These are phyloP conservation scores for Talaromyces sp. DNA, from an alignment of 2,329 filamentous ascomycete genomes.

Conservation along the genomic window DNA sequence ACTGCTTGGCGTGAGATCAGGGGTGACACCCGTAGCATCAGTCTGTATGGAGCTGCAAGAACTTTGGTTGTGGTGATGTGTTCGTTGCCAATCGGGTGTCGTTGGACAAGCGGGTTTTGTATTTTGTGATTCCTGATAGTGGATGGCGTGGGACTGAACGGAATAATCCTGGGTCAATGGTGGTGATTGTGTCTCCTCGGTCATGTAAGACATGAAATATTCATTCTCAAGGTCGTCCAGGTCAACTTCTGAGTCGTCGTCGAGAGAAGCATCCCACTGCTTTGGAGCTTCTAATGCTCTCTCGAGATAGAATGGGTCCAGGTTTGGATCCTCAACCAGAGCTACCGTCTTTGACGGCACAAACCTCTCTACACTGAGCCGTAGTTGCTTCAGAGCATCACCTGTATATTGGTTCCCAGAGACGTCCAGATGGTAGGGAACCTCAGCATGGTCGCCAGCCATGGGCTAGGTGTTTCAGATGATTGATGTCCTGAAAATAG, in stretches of 20 bases:
- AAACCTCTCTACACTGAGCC: slow-evolving; percentile 15
- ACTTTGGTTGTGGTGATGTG: slow-evolving; percentile 31
- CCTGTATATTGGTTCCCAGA: slow-evolving; percentile 32
- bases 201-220: slow-evolving; percentile 33
- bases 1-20: slow-evolving; percentile 40
- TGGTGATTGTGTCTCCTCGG: slow-evolving; percentile 22
- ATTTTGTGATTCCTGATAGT: slow-evolving; percentile 5
- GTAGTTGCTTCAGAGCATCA: slow-evolving; percentile 29
- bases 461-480: slow-evolving; percentile 34
- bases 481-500: slow-evolving; percentile 2
- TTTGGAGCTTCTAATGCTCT: slow-evolving; percentile 32
- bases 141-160: neutral
- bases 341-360: slow-evolving; percentile 10
- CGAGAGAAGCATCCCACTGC: slow-evolving; percentile 28
- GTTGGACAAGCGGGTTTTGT: neutral
- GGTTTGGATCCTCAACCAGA: slow-evolving; percentile 34
- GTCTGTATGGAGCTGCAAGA: slow-evolving; percentile 38
- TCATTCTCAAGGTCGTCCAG: slow-evolving; percentile 32
- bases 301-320: slow-evolving; percentile 43
- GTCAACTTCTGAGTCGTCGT: slow-evolving; percentile 34
- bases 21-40: slow-evolving; percentile 30
- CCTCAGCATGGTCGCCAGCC: slow-evolving; percentile 36
- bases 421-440: slow-evolving; percentile 35
- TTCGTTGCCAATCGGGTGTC: slow-evolving; percentile 14
- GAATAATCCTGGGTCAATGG: slow-evolving; percentile 7